Evolutionary conservation across 371 early-diverging fungal genomes (phyloP).

Genomic region (Mucor racemosus): DNA sequence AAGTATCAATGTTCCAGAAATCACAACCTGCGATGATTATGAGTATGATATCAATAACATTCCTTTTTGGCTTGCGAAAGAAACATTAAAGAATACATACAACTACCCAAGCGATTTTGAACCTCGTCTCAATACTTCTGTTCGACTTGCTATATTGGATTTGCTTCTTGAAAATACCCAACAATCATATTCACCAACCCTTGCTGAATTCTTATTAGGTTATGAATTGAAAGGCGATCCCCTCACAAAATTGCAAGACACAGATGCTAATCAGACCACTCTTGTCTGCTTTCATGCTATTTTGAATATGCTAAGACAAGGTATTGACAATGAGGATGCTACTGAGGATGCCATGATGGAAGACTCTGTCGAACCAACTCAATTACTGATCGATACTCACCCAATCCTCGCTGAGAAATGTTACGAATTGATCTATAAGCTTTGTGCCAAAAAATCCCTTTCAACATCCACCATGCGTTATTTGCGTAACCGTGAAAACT

Average conservation of each 20-base stretch:
- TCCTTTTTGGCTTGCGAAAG: conserved; percentile 49
- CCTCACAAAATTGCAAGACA: conserved; percentile 45
- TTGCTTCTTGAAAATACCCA: conserved; percentile 68
- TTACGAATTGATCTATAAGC: conserved; percentile 79
- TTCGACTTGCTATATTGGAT: conserved; percentile 77
- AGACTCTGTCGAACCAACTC: conserved; percentile 18
- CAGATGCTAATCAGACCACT: conserved; percentile 40
- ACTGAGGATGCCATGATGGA: conserved; percentile 27
- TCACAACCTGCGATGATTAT: conserved; percentile 46
- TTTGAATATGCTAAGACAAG: conserved; percentile 67
- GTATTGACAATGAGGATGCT: conserved; percentile 25
- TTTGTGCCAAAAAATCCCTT: conserved; percentile 75
- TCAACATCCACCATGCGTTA: conserved; percentile 78
- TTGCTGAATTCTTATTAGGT: conserved; percentile 90
- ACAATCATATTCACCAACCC: conserved; percentile 59
- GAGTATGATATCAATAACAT: conserved; percentile 51
- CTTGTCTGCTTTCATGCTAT: conserved; percentile 72
- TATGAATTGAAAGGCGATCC: conserved; percentile 52
- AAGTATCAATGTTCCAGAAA: conserved; percentile 62
- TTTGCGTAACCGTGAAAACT: conserved; percentile 80
- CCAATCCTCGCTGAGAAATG: conserved; percentile 88
- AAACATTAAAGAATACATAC: conserved; percentile 28
- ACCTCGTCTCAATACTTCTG: conserved; percentile 40
- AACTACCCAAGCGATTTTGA: conserved; percentile 25
- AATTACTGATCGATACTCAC: conserved; percentile 67